Evolutionary conservation across 805 yeast species (phyloP), one percentile per base, ranked within the genome.

Genomic region (Saccharomyces mikatae): DNA sequence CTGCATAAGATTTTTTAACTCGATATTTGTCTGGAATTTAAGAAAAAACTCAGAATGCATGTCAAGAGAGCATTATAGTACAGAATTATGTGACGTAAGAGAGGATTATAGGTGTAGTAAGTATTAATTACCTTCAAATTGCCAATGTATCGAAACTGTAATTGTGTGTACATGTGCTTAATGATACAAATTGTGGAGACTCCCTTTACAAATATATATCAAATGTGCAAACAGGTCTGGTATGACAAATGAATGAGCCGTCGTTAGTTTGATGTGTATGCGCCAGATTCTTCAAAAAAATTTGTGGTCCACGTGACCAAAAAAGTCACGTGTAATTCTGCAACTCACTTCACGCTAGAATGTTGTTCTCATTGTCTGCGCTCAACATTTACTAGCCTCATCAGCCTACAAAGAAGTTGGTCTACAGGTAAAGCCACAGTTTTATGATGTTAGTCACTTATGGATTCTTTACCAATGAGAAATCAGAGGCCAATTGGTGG

Each of bases 401-500:
- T 13, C 24, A 36, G 17, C 44, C 24, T 36, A 17, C 24, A 36
- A 36, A n/a, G 22, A 36, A 36, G 17, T n/a, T 22, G 17, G 24
- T 22, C 4, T 36, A 36, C 6, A 17, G 21, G 21, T 17, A 9
- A 51, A 51, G 53, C 53, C 53, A 51, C 53, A 51, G 46, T 51
- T 51, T 48, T 51, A 49, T 44, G 17, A 22, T 14, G 9, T 27
- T 21, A 36, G 44, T 17, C 24, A 17, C 24, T 17, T 36, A 36
- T 36, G 44, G 4, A 36, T 36, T 36, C 8, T 9, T 36, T 17
- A 21, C 44, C 44, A 36, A 17, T 36, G 44, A 17, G 44, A 36
- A 36, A 36, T 10, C 14, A 36, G 44, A 36, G 24, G 44, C 24
- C 8, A 8, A 36, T 8, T n/a, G 4, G 21, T 22, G 5, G 21